Evolutionary conservation across 2,329 filamentous ascomycete species (phyloP), one percentile per base, ranked within the genome.

Genomic region (Aaosphaeria arxii): DNA sequence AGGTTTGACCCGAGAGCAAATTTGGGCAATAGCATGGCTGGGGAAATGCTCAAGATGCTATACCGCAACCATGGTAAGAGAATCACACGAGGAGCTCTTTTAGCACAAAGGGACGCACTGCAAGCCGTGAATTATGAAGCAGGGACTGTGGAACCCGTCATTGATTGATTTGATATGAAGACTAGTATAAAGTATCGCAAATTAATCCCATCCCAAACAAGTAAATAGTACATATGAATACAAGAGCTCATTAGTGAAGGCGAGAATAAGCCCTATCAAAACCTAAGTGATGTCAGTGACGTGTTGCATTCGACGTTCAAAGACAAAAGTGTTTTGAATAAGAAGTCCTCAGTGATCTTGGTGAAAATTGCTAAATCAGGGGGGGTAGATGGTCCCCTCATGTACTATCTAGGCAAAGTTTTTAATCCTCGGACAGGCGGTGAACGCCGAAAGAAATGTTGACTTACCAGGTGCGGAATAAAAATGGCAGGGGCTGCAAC

Each of bases 301-400:
- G 17, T 24, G 17, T 24, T 24, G 17, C 17, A 24, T 24, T 24
- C 17, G 17, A 24, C 17, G 17, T 24, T 24, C 3, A 24, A 24
- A 24, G 17, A 24, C 17, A 24, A 24, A 24, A 24, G 17, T 24
- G 17, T 24, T 17, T n/a, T 48, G 41, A 53, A 46, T 49, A 49
- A 42, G 35, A 46, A 49, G 62, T 70, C 78, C 80, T 85, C 82
- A 84, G 82, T 81, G 82, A 85, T 85, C 82, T 85, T 85, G 82
- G 82, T 85, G 80, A 62, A 24, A 24, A 24, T 24, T 24, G 17
- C 17, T 24, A 24, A 24, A 24, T 24, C 17, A 24, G 17, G 17
- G 17, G 17, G 17, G 17, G 17, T 24, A 24, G 17, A 24, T 24
- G 17, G 17, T 24, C 17, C 17, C 17, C 17, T 24, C n/a, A 9